Percentiles rank a stretch among this genome's conserved stretches.
These are phyloP conservation scores for Loxodes magnus DNA, from an alignment of 73 alveolate species.

Conservation along the genomic window DNA sequence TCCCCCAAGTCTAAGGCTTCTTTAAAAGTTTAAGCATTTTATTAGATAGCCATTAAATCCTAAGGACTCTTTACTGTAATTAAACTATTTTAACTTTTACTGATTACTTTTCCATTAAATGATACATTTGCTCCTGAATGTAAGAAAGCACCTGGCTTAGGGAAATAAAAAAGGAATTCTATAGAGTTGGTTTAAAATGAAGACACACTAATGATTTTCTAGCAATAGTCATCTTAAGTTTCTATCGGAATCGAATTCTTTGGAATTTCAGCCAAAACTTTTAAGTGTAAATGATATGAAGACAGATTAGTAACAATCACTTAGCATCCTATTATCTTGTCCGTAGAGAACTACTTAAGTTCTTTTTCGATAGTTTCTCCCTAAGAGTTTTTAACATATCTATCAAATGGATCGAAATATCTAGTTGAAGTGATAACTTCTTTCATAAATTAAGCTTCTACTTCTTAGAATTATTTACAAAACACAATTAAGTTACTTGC, in stretches of 20 bases:
- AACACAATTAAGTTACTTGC: conserved; percentile 38
- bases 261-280: conserved; percentile 78
- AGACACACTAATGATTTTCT: conserved; percentile 30
- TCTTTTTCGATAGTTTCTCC: too few relatives aligned
- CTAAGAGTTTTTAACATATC: too few relatives aligned
- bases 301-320: conserved; percentile 85
- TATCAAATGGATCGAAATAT: conserved; percentile 15
- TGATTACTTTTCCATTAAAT: conserved; percentile 52
- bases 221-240: conserved; percentile 39
- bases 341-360: too few relatives aligned
- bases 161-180: conserved; percentile 80
- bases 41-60: conserved; percentile 11
- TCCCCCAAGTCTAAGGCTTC: conserved; percentile 53
- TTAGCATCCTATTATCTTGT: conserved; percentile 63
- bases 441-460: conserved; percentile 28
- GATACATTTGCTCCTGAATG: conserved; percentile 79
- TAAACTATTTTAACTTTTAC: conserved; percentile 33
- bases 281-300: conserved; percentile 39
- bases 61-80: conserved; percentile 43
- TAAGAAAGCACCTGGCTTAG: conserved; percentile 53
- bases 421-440: conserved; percentile 49
- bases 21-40: conserved; percentile 47
- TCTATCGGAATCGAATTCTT: conserved; percentile 74
- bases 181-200: conserved; percentile 64
- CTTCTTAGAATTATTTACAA: conserved; percentile 56